phyloP scores from a whole-genome alignment of 176 grass and related monocot species.

The Avena atlantica region DNA sequence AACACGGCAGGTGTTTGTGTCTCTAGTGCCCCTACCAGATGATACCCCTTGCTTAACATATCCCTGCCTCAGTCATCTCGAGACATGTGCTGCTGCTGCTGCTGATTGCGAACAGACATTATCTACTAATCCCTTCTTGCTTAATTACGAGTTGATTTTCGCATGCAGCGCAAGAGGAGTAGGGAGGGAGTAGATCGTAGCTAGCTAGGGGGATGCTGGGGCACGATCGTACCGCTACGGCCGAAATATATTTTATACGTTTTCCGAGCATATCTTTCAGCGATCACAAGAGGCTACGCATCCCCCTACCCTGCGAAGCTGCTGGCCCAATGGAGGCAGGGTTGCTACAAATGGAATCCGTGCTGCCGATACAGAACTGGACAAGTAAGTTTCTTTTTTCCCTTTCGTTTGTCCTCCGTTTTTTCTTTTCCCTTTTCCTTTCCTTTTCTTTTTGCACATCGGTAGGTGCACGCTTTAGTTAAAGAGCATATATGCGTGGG shows the following conservation, averaged over 20 bases:
- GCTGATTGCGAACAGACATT: not conserved
- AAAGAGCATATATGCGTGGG: slow-evolving; percentile 10
- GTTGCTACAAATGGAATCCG: slow-evolving; percentile 63
- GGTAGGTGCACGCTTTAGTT: not conserved
- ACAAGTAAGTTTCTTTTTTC: not conserved
- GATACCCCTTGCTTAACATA: slow-evolving; percentile 49
- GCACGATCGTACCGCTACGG: slow-evolving; percentile 43
- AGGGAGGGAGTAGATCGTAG: not conserved
- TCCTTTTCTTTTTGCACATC: not conserved
- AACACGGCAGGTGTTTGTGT: slow-evolving; percentile 57
- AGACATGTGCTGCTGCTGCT: slow-evolving; percentile 57
- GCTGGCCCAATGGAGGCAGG: slow-evolving; percentile 59
- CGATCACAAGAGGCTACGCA: slow-evolving; percentile 55
- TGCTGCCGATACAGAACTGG: slow-evolving; percentile 36
- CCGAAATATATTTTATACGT: slow-evolving; percentile 54
- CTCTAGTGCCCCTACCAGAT: slow-evolving; percentile 41
- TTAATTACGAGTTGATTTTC: too few species aligned
- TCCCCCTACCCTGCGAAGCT: slow-evolving; percentile 32
- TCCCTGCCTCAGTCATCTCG: slow-evolving; percentile 50
- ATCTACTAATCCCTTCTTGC: not conserved
- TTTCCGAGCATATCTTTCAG: slow-evolving; percentile 57
- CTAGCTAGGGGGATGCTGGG: not conserved
- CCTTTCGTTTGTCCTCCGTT: not conserved
- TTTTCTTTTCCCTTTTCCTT: not conserved
- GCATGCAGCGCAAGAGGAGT: too few species aligned